These are phyloP conservation scores for Podila horticola DNA, from an alignment of 192 early-diverging fungal genomes.

Conservation along the genomic window DNA sequence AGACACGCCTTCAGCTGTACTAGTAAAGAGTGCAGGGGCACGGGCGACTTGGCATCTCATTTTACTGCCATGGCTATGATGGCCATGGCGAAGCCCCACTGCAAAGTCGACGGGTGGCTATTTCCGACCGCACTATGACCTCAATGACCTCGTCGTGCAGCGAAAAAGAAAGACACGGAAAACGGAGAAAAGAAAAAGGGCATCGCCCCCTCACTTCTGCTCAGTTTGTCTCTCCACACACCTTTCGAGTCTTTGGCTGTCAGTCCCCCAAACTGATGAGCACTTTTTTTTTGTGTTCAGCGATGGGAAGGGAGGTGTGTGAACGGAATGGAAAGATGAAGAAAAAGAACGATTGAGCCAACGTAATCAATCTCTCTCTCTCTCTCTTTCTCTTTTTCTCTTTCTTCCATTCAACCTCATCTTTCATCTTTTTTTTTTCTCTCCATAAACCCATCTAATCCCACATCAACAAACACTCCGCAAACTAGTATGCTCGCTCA, in stretches of 20 bases:
- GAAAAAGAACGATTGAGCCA: constrained; percentile 2
- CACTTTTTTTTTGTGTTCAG: too few relatives aligned
- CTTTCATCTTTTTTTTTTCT: too few relatives aligned
- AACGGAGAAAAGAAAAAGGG: neutral
- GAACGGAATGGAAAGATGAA: neutral
- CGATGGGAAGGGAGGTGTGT: too few relatives aligned
- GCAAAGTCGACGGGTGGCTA: too few relatives aligned
- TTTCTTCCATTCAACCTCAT: neutral
- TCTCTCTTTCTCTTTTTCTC: neutral
- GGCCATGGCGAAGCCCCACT: too few relatives aligned
- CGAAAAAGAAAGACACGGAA: neutral
- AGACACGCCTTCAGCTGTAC: too few relatives aligned
- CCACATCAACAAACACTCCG: neutral
- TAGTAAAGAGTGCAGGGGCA: too few relatives aligned
- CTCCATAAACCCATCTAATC: neutral
- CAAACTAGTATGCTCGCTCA: constrained; percentile 21
- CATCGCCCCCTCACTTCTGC: neutral
- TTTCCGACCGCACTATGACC: too few relatives aligned
- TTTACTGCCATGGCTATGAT: too few relatives aligned
- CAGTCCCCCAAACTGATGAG: too few relatives aligned
- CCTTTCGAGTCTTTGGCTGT: too few relatives aligned
- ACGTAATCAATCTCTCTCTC: constrained; percentile 2
- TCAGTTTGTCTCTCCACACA: neutral
- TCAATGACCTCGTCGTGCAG: neutral
- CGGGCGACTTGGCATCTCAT: too few relatives aligned